These are phyloP conservation scores for Camptophora hylomeconis DNA, from an alignment of 2,329 filamentous ascomycete genomes.

Conservation along the genomic window DNA sequence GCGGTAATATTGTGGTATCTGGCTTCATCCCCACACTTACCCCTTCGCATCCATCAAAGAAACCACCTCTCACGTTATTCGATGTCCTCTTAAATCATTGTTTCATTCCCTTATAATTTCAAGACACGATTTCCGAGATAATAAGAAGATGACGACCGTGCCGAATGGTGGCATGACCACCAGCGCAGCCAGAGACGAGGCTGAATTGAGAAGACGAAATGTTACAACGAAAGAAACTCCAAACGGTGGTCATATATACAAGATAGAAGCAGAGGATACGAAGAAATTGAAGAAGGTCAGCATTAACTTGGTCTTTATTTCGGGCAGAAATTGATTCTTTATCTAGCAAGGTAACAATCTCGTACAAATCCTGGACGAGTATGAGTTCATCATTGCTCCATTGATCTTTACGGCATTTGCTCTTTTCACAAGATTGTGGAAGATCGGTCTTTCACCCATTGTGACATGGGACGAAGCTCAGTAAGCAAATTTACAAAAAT, in stretches of 20 bases:
- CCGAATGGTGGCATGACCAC: conserved; percentile 10
- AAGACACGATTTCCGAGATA: too few species aligned
- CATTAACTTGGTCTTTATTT: too few species aligned
- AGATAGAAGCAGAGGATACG: conserved; percentile 21
- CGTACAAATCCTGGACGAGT: conserved; percentile 36
- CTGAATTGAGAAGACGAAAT: conserved; percentile 30
- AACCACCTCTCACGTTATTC: too few species aligned
- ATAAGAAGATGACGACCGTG: too few species aligned
- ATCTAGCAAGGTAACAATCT: conserved; percentile 23
- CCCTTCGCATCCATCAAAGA: too few species aligned
- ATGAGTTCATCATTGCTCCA: conserved; percentile 51
- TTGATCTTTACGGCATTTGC: conserved; percentile 49
- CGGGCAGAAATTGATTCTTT: neutral
- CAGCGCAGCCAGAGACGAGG: conserved; percentile 22
- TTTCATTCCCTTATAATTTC: too few species aligned
- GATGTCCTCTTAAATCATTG: too few species aligned
- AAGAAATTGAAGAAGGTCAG: conserved; percentile 26
- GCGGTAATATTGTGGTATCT: too few species aligned
- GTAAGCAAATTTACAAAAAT: conserved; percentile 32
- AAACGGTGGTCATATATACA: conserved; percentile 15
- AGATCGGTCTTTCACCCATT: conserved; percentile 55
- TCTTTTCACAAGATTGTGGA: conserved; percentile 55
- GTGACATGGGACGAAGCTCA: conserved; percentile 68
- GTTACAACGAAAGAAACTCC: conserved; percentile 22
- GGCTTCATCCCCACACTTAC: too few species aligned